Evolutionary conservation across 2,329 filamentous ascomycete genomes (phyloP).

Genomic region (Clarireedia paspali): DNA sequence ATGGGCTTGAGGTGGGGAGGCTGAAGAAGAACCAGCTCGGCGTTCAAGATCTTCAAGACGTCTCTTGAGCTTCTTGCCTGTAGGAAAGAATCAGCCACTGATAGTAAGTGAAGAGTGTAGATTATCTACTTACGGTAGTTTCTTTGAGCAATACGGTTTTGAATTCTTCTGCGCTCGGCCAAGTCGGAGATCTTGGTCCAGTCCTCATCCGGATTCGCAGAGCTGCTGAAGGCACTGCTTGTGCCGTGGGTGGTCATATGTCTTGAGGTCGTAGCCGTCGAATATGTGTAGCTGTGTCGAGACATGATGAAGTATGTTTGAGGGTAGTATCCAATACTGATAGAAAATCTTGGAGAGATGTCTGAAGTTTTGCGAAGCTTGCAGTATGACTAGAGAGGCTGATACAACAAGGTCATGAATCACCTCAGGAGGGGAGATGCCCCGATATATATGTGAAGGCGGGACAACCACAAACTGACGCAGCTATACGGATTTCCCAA

Average conservation of each 20-base stretch:
- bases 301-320: conserved; percentile 23
- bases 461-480: conserved; percentile 18
- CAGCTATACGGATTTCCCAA: conserved; percentile 20
- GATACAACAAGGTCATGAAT: conserved; percentile 15
- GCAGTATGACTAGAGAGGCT: conserved; percentile 11
- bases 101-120: not conserved
- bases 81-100: conserved; percentile 13
- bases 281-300: conserved; percentile 27
- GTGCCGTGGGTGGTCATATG: conserved; percentile 68
- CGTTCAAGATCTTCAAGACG: conserved; percentile 79
- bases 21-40: conserved; percentile 57
- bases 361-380: conserved; percentile 1
- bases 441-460: conserved; percentile 26
- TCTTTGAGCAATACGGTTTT: conserved; percentile 95
- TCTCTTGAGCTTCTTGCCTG: conserved; percentile 90
- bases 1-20: conserved; percentile 46
- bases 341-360: conserved; percentile 9
- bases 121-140: conserved; percentile 74
- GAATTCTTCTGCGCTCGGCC: conserved; percentile 85
- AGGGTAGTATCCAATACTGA: conserved; percentile 7
- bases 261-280: conserved; percentile 34
- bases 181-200: conserved; percentile 99
- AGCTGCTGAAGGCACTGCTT: conserved; percentile 90
- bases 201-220: conserved; percentile 92
- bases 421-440: conserved; percentile 18